These are phyloP conservation scores for Akanthomyces lecanii DNA, from an alignment of 2,329 filamentous ascomycete genomes.

Conservation along the genomic window DNA sequence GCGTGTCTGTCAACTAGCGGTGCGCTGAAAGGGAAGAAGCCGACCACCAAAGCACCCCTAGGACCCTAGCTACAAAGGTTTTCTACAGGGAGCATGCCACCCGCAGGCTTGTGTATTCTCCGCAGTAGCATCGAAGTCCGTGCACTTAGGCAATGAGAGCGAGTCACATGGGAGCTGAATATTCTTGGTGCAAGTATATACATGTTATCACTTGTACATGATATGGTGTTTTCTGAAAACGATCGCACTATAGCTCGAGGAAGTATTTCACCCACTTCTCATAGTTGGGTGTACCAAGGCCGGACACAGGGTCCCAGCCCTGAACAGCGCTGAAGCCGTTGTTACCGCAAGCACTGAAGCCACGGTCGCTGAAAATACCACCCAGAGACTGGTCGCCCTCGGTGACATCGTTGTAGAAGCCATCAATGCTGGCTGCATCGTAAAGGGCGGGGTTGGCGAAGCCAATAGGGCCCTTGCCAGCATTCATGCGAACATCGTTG, in stretches of 20 bases:
- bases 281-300: slow-evolving; percentile 21
- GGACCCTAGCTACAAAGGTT: too few species aligned
- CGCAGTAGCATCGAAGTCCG: too few species aligned
- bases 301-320: slow-evolving; percentile 28
- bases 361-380: slow-evolving; percentile 19
- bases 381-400: slow-evolving; percentile 22
- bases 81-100: too few species aligned
- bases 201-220: not conserved
- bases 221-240: not conserved
- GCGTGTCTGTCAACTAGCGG: too few species aligned
- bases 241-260: not conserved
- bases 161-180: too few species aligned
- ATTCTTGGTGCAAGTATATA: not conserved
- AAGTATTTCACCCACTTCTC: slow-evolving; percentile 12
- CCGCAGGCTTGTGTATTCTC: too few species aligned
- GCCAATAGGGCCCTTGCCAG: slow-evolving; percentile 35
- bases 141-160: too few species aligned
- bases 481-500: slow-evolving; percentile 18
- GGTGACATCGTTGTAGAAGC: slow-evolving; percentile 24
- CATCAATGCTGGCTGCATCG: not conserved
- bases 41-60: too few species aligned
- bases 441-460: slow-evolving; percentile 25
- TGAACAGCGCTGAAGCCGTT: slow-evolving; percentile 23
- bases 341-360: slow-evolving; percentile 20
- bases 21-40: too few species aligned